Evolutionary conservation across 116 monocot species (phyloP), one percentile per base, ranked within the genome.

Genomic region (Papilionanthe hybrid): DNA sequence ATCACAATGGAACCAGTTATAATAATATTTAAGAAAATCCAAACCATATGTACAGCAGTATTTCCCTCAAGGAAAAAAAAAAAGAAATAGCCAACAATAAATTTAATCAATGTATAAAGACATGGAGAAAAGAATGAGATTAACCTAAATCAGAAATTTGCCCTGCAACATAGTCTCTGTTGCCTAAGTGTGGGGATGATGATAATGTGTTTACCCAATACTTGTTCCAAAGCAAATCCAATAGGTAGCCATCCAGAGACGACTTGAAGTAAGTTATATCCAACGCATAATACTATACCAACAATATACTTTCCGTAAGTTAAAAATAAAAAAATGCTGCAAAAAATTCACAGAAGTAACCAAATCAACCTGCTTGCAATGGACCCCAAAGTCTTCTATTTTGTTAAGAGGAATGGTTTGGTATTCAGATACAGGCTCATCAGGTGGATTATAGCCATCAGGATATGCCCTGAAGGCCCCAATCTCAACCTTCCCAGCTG

Each of bases 161-260:
- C 57, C 99, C 99, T 71, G 99, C 93, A 87, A 99, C 95, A 88
- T 99, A 99, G 58, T 94, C 99, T 75, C 93, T 84, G 78, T 91
- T 93, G 19, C 89, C 99, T 30, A 99, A 73, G 55, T 93, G 87
- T n/a, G 94, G 93, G 9, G 93, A 94, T n/a, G 99, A 99, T 65
- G 99, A 99, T 27, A 99, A 88, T 27, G 99, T 99, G 77, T 99
- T 99, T 55, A 99, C 99, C 99, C 99, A 99, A 76, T 99, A 99
- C 78, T 99, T 99, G 80, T 99, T 99, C 99, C 99, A 99, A 44
- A 99, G 89, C n/a, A 99, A 83, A 86, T 98, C 99, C 93, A 99
- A 85, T 41, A 99, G 89, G 73, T 99, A 93, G 56, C 86, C 87
- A 27, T 99, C 99, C 72, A 99, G 82, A 13, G 99, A 89, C 49